Conservation (phyloP, 345 rosid genomes). For the Lepidium africanum region DNA sequence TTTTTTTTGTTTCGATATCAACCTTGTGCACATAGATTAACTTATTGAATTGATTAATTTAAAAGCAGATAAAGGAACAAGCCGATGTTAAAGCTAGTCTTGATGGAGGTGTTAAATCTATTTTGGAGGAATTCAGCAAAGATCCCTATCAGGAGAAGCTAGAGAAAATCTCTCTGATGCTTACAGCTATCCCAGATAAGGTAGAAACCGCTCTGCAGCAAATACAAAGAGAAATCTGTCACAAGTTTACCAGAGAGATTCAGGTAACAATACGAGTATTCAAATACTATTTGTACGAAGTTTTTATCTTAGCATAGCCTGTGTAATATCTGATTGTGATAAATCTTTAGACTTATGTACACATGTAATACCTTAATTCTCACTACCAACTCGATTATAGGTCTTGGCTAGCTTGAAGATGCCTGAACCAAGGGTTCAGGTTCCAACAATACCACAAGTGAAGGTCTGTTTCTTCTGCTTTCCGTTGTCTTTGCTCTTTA, state of each 20-base stretch:
- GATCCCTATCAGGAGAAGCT: conserved; percentile 42
- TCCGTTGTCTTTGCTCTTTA: not conserved
- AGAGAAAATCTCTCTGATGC: conserved; percentile 35
- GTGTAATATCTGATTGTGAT: not conserved
- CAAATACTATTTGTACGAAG: not conserved
- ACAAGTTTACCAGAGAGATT: conserved; percentile 41
- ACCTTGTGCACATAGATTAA: not conserved
- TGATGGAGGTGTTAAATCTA: conserved; percentile 50
- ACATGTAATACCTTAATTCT: not conserved
- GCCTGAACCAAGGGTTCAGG: conserved; percentile 25
- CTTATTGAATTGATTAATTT: conserved; percentile 21
- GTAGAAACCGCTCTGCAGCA: conserved; percentile 44
- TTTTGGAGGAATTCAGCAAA: conserved; percentile 54
- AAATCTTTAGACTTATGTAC: not conserved
- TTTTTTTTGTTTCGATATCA: conserved; percentile 6
- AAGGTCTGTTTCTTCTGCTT: conserved; percentile 32
- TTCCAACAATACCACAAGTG: conserved; percentile 23
- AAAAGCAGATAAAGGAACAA: conserved; percentile 58
- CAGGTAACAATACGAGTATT: conserved; percentile 39
- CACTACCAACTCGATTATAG: conserved; percentile 26
- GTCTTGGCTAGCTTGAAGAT: conserved; percentile 31
- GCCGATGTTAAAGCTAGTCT: conserved; percentile 52
- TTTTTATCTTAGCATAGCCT: not conserved
- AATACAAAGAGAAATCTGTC: conserved; percentile 46
- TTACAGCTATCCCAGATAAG: conserved; percentile 53